phyloP scores from a whole-genome alignment of 139 green algal species.

The Chlamydomonas sp. region DNA sequence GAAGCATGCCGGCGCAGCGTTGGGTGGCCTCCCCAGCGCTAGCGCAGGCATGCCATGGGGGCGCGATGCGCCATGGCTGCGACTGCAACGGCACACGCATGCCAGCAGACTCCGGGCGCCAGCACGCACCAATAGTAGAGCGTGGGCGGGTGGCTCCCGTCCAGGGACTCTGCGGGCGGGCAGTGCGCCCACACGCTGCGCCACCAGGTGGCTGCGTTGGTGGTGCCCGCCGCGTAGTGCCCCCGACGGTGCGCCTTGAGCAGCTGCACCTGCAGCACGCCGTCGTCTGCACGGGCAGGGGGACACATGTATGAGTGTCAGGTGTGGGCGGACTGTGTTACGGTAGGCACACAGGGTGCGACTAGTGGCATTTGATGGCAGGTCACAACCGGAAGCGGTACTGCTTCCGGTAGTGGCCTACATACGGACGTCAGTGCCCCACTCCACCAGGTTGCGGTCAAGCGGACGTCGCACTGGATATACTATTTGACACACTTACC shows the following conservation, averaged over 20 bases:
- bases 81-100: neutral
- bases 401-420: neutral
- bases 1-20: neutral
- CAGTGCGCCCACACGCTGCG: slow-evolving; percentile 40
- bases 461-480: neutral
- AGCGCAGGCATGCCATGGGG: no score
- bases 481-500: slow-evolving; percentile 32
- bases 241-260: slow-evolving; percentile 85
- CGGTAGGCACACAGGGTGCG: neutral
- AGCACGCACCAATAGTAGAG: slow-evolving; percentile 19
- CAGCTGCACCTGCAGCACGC: slow-evolving; percentile 81
- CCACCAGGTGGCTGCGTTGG: slow-evolving; percentile 85
- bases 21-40: no score
- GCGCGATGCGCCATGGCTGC: neutral
- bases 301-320: neutral
- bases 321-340: neutral
- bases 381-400: neutral
- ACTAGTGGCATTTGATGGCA: neutral
- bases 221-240: slow-evolving; percentile 76
- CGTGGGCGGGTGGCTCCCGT: slow-evolving; percentile 10
- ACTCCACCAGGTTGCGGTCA: neutral
- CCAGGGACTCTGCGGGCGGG: slow-evolving; percentile 5
- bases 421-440: neutral
- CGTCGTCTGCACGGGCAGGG: slow-evolving; percentile 55
- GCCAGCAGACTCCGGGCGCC: neutral